Conservation (phyloP, 306 rosid species). For the Comarum palustre region DNA sequence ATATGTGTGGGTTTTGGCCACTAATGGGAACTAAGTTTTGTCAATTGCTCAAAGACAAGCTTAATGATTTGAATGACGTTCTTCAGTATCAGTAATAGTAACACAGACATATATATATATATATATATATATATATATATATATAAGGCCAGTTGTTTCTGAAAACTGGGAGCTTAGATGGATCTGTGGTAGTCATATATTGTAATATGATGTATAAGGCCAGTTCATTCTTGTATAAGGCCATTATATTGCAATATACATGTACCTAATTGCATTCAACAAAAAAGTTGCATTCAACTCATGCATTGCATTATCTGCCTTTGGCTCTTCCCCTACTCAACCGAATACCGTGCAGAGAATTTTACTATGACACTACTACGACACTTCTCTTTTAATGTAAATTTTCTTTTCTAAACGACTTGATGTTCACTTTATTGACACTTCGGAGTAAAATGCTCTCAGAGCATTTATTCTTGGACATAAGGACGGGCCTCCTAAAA, state of each 20-base stretch:
- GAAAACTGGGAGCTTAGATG: neutral
- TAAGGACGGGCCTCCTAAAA: neutral
- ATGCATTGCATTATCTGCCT: neutral
- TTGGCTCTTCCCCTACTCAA: neutral
- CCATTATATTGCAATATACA: no score
- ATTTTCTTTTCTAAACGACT: neutral
- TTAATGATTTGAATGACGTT: constrained; percentile 6
- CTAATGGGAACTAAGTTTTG: neutral
- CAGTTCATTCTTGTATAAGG: no score
- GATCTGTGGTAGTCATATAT: no score
- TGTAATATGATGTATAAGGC: no score
- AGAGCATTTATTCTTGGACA: neutral
- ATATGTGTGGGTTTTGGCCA: constrained; percentile 8
- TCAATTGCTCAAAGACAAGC: neutral
- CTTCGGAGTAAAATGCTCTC: neutral
- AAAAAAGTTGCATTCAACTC: neutral
- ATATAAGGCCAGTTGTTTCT: neutral
- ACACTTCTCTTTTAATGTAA: neutral
- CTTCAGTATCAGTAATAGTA: neutral
- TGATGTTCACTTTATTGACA: neutral
- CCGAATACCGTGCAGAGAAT: neutral
- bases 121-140: no score
- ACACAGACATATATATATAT: neutral
- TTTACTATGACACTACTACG: neutral
- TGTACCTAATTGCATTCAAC: no score